Base-by-base conservation (phyloP, 2,329 filamentous ascomycete genomes). In the Incumbomyces delicatus region DNA sequence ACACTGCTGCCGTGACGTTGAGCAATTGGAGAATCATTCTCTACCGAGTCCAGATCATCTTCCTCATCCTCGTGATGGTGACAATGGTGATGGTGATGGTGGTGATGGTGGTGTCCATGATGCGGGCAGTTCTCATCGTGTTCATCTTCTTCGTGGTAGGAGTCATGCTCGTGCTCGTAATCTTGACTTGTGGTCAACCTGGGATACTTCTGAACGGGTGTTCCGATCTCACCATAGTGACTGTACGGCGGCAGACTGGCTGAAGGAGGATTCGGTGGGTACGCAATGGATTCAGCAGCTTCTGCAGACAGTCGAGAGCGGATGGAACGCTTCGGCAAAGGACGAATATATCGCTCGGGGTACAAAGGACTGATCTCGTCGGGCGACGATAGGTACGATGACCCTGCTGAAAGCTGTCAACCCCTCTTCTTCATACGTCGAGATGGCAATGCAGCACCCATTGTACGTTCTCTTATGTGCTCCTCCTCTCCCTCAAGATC, bases 261-360 rank as follows among this genome's bases (percentile, higher is more conserved):
- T 18, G 80, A 76, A 32, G 81, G 76, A n/a, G 81, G 83, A 12
- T 81, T 77, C 3, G 85, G 80, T 7, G 90, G 89, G 58, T 87
- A 95, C 57, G 82, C 75, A 58, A 95, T 92, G 27, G 83, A 79
- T 44, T 84, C 82, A 47, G 85, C 87, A 58, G 85, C 81, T 63
- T 94, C 87, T 50, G 86, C 83, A 29, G 90, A 89, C 44, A 98
- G 74, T 47, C 87, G 81, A 63, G 92, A 88, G 58, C 89, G 86
- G 46, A 98, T 76, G 54, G 86, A 83, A 60, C 88, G 84, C 68
- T 86, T 92, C 36, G 92, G 92, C 50, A 98, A 72, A 47, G 92
- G 92, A 61, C 88, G 83, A 63, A 98, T 98, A 51, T 90, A 85
- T 66, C 92, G 83, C 63, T 94, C 86, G 55, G 87, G 87, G 63